Base-by-base conservation (phyloP, 805 yeast species). In the Kurtzmaniella cleridarum region DNA sequence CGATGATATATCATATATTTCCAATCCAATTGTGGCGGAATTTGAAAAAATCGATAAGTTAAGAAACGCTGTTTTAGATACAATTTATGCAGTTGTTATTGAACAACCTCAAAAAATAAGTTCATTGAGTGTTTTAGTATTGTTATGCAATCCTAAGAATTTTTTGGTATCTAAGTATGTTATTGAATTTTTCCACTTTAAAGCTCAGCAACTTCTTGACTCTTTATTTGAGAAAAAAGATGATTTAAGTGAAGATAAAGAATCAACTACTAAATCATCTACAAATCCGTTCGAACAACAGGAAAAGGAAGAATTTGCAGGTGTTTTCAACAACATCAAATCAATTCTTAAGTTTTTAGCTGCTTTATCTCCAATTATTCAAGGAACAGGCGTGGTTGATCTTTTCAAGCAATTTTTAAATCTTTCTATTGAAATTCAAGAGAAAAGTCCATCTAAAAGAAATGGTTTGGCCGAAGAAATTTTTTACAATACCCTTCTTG, bases 61-160 rank as follows among this genome's bases (percentile, higher is more conserved):
- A 45, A 69, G 86, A 42, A 63, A 62, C 27, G 76, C 82, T 3
- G 64, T 86, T 15, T 61, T 86, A 42, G 69, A 73, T 35, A 84
- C 86, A 2, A 54, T 89, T 18, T 73, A 74, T 39, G 86, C 95
- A 2, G 74, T 85, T 32, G 70, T 83, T 9, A 62, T 76, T 23
- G 98, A 93, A 59, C 96, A 91, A 59, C 98, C 99, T 0, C 95
- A 90, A 46, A 93, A 90, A 57, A 75, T 83, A 42, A 78, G 81
- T 11, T 75, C 81, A n/a, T 60, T 91, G 41, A 75, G 88, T 20
- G 78, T 81, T 7, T 67, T 88, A 47, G 63, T 89, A 4, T 73
- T 81, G 51, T 66, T 80, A 16, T 79, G 86, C 34, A 81, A 84
- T 60, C 68, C 83, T 17, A 73, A 73, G 42, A 79, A 78, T 57